A percentile compares a stretch with the other conserved stretches of the same genome.
phyloP scores from a whole-genome alignment of 306 rosid genomes.

The Malus domestica region ASM211411v1 NC_041797.1:17499501-17500000 shows the following conservation, averaged over 20 bases:
- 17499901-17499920: accelerated
- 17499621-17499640: no score
- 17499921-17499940: no score
- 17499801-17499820: conserved; percentile 5
- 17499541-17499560: not conserved
- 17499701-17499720: no score
- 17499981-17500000: no score
- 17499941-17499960: not conserved
- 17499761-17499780: not conserved
- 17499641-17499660: no score
- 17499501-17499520: conserved; percentile 3
- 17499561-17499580: accelerated
- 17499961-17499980: accelerated
- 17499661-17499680: no score
- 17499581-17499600: no score
- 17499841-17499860: not conserved
- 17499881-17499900: accelerated
- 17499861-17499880: not conserved
- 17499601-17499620: no score
- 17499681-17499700: no score
- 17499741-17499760: conserved; percentile 13
- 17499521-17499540: not conserved
- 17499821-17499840: not conserved
- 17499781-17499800: conserved; percentile 9
- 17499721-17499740: not conserved